Evolutionary conservation across 2,329 filamentous ascomycete genomes (phyloP), one percentile per base, ranked within the genome.

Genomic region (Mycogone perniciosa): DNA sequence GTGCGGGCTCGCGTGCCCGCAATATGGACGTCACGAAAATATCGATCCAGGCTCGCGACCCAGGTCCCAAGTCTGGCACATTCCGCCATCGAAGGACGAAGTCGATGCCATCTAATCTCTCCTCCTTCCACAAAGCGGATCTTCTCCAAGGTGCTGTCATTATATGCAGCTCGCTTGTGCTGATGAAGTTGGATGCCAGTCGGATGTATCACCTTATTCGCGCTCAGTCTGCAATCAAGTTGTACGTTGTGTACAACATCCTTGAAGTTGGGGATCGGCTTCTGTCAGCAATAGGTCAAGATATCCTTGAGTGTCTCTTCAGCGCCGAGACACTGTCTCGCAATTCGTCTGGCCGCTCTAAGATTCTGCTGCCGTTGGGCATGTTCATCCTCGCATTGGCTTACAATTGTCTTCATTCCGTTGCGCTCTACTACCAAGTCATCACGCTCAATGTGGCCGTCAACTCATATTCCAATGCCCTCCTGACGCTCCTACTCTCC

Each of bases 191-290:
- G 42, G 95, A 99, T 65, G 93, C 93, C 5, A 96, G 91, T 64
- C 83, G 91, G 46, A 96, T 97, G 89, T 99, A 99, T 64, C 93
- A 99, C 67, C 91, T 91, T 61, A 96, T 99, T 60, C 86, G 92
- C 43, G 93, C 90, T 0, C 93, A 99, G 67, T 92, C 91, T 2
- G 91, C 92, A 6, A 96, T 99, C 71, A 99, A 99, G 66, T 79
- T 99, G 8, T 99, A 99, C 66, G 93, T 99, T 53, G 97, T 99
- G 50, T 99, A 96, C 75, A 99, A 99, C 63, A 88, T 96, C 33
- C 81, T 99, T 5, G 93, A 99, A 70, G 88, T 95, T 2, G 87
- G 87, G 48, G 93, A 99, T 67, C 86, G 91, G 6, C 77, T 99
- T 0, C 81, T 97, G 31, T 89, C 89, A 0, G 92, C 93, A 0